Base-by-base conservation (phyloP, 352 stramenopile genomes). In the Blastocystis hominis region DNA sequence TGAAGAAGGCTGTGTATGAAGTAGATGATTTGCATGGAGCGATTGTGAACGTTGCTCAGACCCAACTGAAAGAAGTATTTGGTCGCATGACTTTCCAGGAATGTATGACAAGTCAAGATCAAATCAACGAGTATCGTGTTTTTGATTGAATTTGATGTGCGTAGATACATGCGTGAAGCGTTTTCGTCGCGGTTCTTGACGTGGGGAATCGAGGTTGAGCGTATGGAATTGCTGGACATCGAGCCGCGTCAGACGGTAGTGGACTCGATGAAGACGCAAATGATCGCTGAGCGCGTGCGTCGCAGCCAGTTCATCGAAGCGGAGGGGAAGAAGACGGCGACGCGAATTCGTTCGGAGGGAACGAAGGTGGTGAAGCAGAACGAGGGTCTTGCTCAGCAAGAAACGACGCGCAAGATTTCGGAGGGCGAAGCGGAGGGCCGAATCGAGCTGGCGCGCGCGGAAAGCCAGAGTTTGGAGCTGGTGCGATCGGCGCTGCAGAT, bases 311-410 rank as follows among this genome's bases (percentile, higher is more conserved):
- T 91, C 72, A 91, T 91, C 56, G 24, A 68, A 20, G 89, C 89
- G 38, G 89, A 91, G 62, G 89, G 89, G 15, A 90, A 91, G 47
- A 91, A 91, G 72, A 86, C 89, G 15, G 89, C 89, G 0, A 63
- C 89, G 38, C 78, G 89, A 10, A 78, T 91, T 36, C 47, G 79
- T 20, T 90, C 89, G 3, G 89, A 91, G 68, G 89, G 89, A 34
- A 90, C 84, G 34, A 90, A 91, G 69, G 55, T 90, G 20, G 50
- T 80, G 63, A 90, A 90, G 59, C 88, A 90, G 68, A 90, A 91
- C 78, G 89, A 90, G 64, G 89, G 89, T 89, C 76, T 91, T n/a
- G 89, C 89, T 34, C 86, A 90, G 55, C 89, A 91, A 88, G 89
- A 91, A 69, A 80, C 87, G 13, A 90, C 89, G 20, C 89, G 89